Conservation (phyloP, 73 alveolate species). For the Diophrys sp. region DNA sequence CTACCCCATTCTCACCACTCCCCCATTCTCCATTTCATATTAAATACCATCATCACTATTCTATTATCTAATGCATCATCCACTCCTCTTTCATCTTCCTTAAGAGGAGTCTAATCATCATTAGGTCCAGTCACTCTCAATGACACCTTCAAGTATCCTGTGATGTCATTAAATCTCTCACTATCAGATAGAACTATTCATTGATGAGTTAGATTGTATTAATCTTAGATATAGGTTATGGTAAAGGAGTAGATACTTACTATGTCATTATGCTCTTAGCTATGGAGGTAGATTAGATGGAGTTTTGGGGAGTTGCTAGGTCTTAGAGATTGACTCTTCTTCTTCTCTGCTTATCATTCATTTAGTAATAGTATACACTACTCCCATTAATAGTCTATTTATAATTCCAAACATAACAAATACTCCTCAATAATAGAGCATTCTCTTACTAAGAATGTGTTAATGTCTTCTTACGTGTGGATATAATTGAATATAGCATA, state of each 20-base stretch:
- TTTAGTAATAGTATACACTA: background rate
- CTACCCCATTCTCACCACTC: too few relatives aligned
- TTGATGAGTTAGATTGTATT: constrained; percentile 78
- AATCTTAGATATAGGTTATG: constrained; percentile 22
- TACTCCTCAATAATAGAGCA: background rate
- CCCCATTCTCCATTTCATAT: too few relatives aligned
- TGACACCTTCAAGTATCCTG: constrained; percentile 52
- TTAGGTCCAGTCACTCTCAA: constrained; percentile 27
- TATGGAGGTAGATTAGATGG: constrained; percentile 21
- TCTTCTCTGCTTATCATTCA: too few relatives aligned
- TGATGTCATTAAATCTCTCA: constrained; percentile 75
- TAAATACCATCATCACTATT: constrained; percentile 62
- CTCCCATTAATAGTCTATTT: background rate
- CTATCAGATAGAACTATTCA: constrained; percentile 89
- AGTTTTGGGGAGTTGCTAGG: constrained; percentile 21
- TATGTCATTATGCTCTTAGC: constrained; percentile 35
- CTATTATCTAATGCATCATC: constrained; percentile 20
- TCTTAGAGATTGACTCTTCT: too few relatives aligned
- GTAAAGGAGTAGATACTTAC: constrained; percentile 32
- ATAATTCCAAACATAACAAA: background rate
- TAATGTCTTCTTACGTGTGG: background rate
- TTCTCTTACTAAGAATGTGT: background rate
- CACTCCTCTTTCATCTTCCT: background rate
- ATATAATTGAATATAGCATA: too few relatives aligned
- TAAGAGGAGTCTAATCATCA: background rate